Percentiles rank a stretch among this genome's conserved stretches.
phyloP scores from a whole-genome alignment of 768 basidiomycete species.

The Suillus discolor region DNA sequence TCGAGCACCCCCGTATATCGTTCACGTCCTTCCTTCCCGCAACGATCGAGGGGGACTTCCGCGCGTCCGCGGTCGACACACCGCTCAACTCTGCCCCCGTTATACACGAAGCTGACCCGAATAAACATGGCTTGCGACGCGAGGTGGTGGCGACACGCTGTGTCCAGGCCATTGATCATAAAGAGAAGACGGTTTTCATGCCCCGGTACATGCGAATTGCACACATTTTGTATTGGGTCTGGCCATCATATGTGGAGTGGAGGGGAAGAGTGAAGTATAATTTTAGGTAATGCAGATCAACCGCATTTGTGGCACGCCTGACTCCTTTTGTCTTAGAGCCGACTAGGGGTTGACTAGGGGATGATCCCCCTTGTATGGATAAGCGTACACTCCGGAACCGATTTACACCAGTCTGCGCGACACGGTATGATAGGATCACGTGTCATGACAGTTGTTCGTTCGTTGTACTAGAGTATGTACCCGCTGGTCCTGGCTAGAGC shows the following conservation, averaged over 20 bases:
- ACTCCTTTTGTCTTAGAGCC: slow-evolving; percentile 1
- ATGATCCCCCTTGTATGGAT: not conserved
- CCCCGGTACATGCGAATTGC: slow-evolving; percentile 49
- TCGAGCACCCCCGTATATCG: slow-evolving; percentile 71
- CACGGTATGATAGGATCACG: not conserved
- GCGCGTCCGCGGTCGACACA: slow-evolving; percentile 77
- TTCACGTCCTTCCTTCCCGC: slow-evolving; percentile 68
- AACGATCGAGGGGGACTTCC: slow-evolving; percentile 78
- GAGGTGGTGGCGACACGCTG: slow-evolving; percentile 62
- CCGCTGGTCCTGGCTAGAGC: not conserved
- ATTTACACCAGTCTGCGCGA: not conserved
- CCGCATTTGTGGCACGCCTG: not conserved
- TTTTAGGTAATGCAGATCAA: slow-evolving; percentile 33
- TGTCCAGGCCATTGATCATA: slow-evolving; percentile 58
- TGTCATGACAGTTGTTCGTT: not conserved
- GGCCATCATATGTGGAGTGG: slow-evolving; percentile 59
- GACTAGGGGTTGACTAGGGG: slow-evolving; percentile 6
- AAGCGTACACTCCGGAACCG: not conserved
- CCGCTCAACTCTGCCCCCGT: slow-evolving; percentile 28
- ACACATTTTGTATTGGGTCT: slow-evolving; percentile 66
- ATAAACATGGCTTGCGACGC: slow-evolving; percentile 58
- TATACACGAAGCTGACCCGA: slow-evolving; percentile 50
- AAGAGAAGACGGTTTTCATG: slow-evolving; percentile 61
- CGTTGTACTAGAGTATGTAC: no score
- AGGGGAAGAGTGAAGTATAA: slow-evolving; percentile 67